phyloP scores from a whole-genome alignment of 441 rosid species.

The Arabidopsis lyrata region DNA sequence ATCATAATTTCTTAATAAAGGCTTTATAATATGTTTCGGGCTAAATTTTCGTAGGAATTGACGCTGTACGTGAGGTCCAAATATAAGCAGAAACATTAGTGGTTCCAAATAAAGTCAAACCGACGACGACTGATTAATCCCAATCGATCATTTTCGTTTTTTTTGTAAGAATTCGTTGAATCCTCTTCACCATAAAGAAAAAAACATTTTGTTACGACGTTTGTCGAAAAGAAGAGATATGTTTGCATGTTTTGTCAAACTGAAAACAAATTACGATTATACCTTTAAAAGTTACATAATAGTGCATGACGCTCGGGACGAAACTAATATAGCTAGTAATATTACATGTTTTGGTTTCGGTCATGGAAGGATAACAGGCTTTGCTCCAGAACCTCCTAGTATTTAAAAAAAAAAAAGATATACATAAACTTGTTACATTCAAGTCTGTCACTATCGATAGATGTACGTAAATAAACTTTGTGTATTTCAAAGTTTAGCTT shows the following conservation, averaged over 20 bases:
- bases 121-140: conserved; percentile 3
- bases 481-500: not conserved
- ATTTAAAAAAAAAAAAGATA: too few species aligned
- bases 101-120: conserved; percentile 27
- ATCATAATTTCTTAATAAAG: not conserved
- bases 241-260: not conserved
- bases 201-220: not conserved
- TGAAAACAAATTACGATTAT: not conserved
- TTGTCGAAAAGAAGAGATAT: not conserved
- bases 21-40: conserved; percentile 6
- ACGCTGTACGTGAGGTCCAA: conserved; percentile 5
- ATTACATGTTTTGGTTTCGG: too few species aligned
- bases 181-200: not conserved
- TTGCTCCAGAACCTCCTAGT: too few species aligned
- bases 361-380: too few species aligned
- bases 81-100: conserved; percentile 15
- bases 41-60: not conserved
- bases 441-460: not conserved
- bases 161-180: not conserved
- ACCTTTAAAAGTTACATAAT: not conserved
- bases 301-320: too few species aligned
- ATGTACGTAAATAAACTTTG: too few species aligned
- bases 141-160: not conserved
- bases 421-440: not conserved
- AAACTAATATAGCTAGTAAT: too few species aligned